A percentile compares a stretch with the other conserved stretches of the same genome.
Conservation (phyloP, 2,329 filamentous ascomycete genomes). For the Botrytis fabae region DNA sequence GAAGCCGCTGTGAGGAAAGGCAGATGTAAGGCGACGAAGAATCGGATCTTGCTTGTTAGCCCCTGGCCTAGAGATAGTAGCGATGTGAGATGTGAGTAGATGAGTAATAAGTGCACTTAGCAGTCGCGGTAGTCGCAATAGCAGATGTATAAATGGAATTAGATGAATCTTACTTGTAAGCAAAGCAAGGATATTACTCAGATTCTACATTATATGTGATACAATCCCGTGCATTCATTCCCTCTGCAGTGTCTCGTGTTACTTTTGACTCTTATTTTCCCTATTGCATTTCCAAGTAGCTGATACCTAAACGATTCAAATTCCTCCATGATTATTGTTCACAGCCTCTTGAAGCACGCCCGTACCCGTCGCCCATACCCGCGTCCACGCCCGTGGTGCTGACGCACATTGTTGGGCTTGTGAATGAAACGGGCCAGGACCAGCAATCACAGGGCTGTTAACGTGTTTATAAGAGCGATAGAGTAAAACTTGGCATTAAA, state of each 20-base stretch:
- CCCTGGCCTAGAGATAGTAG: not conserved
- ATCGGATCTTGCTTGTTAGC: not conserved
- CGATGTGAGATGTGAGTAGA: not conserved
- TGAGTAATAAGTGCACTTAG: not conserved
- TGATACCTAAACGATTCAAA: not conserved
- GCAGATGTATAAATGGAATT: not conserved
- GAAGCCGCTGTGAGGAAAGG: not conserved
- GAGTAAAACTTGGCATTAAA: not conserved
- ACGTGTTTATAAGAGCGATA: not conserved
- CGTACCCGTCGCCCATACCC: not conserved
- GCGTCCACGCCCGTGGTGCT: not conserved
- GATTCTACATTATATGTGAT: not conserved
- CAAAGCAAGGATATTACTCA: slow-evolving; percentile 2
- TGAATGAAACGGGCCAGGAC: slow-evolving; percentile 14
- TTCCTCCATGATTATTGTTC: slow-evolving; percentile 2
- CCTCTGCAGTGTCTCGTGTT: not conserved
- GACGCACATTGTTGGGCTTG: slow-evolving; percentile 10
- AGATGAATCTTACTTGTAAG: slow-evolving; percentile 1
- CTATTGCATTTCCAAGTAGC: not conserved
- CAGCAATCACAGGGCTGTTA: slow-evolving; percentile 10
- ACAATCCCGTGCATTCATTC: not conserved
- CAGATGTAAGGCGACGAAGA: not conserved
- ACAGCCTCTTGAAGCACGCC: not conserved
- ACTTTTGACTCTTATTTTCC: not conserved
- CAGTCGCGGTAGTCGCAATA: not conserved